Base-by-base conservation (phyloP, 345 rosid species). In the Combretum micranthum region DNA sequence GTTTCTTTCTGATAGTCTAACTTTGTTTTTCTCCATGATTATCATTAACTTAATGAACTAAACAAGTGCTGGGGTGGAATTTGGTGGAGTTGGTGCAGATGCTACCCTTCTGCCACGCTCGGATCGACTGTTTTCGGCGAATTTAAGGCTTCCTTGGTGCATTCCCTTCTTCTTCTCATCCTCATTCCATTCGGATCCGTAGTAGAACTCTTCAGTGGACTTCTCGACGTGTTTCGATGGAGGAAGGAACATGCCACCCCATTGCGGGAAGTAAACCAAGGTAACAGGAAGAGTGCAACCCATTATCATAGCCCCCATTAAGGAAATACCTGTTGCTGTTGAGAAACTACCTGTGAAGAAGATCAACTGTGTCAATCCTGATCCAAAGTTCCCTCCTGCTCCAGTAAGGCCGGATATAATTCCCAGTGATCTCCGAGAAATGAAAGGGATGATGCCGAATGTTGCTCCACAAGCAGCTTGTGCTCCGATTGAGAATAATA, bases 391-490 rank as follows among this genome's bases (percentile, higher is more conserved):
- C 9, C 90, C 95, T 17, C 90, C 90, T 0, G 88, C 97, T 1
- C 90, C 92, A 0, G 88, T 84, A 12, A 90, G 64, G 15, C 97
- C 95, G 0, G 90, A 86, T 13, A 90, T 84, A 65, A 90, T 77
- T 0, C 97, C 95, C 44, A 90, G 56, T 22, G 92, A 90, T 21
- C 86, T 77, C 15, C 95, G 72, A 0, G 90, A 86, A 52, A 90
- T 67, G 78, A 86, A 89, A 2, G 92, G 92, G 22, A 87, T 81
- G 50, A 90, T 63, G 4, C 88, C 95, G 5, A 86, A 89, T 7
- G 84, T 84, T 1, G 95, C 95, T 16, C 97, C 93, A 6, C 97
- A 90, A 1, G 97, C 90, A 0, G 97, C 93, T 70, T 87, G 96
- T 37, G 85, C 82, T 9, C 91, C 97, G 0, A 80, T 1, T 0